Base-by-base conservation (phyloP, 2,329 filamentous ascomycete species). In the Fusarium sp. region DNA sequence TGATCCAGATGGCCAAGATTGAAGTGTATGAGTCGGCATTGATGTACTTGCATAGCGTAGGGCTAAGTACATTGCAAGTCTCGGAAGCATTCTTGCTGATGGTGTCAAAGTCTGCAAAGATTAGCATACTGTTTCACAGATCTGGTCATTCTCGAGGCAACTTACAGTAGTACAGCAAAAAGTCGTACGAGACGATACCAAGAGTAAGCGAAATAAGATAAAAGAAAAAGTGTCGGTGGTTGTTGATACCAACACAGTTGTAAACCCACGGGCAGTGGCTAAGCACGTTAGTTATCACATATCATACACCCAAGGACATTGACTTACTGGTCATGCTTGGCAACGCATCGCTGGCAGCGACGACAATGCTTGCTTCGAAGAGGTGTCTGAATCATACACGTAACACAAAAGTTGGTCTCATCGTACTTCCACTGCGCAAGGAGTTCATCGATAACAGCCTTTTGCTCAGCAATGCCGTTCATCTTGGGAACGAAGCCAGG, bases 261-360 rank as follows among this genome's bases (percentile, higher is more conserved):
- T 97, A 92, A 25, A 98, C 93, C 96, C 96, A 99, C 0, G 96
- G 96, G 76, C 96, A 99, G 78, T 99, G 96, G 77, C 93, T 97
- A 59, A 30, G 20, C 16, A 8, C 57, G 80, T 74, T 78, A 77
- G 70, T 74, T 78, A 77, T 68, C 20, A 51, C 47, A 21, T 14
- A 12, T 1, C 11, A 40, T 41, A 13, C 13, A 18, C 8, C 4
- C 3, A 5, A 20, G 13, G 23, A 20, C 14, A 18, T 12, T 12
- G 25, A 71, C 93, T 86, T 82, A 97, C 93, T 99, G 96, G 78
- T 99, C 96, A 81, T 97, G 93, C 80, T 97, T 97, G 57, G 95
- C 94, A 56, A 99, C 93, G 78, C 96, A 99, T 69, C 95, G 92
- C 75, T 92, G 89, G 79, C 96, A 99, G 66, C 93, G 88, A 77